A percentile compares a stretch with the other conserved stretches of the same genome.
Evolutionary conservation across 148 eudicot species (phyloP).

Genomic region (Rhododendron ferrugineum): DNA sequence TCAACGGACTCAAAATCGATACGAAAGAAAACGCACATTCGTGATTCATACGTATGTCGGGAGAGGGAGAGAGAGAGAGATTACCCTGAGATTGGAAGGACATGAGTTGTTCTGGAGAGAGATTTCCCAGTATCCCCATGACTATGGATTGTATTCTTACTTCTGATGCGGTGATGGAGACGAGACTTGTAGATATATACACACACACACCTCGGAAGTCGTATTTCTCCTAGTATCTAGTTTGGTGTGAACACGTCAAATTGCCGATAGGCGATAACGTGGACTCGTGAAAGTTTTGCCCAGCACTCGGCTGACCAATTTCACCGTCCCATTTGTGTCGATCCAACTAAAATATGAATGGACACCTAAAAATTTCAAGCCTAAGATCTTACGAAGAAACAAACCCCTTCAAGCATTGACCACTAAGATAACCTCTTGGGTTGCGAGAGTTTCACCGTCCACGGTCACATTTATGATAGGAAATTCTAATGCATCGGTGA

Average conservation of each 20-base stretch:
- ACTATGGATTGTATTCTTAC: background rate
- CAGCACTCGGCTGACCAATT: too few species aligned
- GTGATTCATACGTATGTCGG: background rate
- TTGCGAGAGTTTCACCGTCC: too few species aligned
- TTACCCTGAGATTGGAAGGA: conserved; percentile 61
- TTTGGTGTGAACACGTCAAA: background rate
- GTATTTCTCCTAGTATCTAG: too few species aligned
- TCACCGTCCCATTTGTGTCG: too few species aligned
- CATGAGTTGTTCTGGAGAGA: conserved; percentile 47
- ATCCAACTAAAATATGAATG: too few species aligned
- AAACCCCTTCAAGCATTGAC: too few species aligned
- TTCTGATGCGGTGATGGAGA: background rate
- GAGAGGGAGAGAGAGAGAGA: background rate
- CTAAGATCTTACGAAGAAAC: too few species aligned
- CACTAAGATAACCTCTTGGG: too few species aligned
- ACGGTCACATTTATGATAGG: too few species aligned
- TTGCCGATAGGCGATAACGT: background rate
- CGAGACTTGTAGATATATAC: background rate
- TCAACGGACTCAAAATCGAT: background rate
- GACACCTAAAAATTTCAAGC: too few species aligned
- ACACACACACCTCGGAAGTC: too few species aligned
- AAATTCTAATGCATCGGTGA: too few species aligned
- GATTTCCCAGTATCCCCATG: conserved; percentile 48
- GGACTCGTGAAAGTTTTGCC: background rate
- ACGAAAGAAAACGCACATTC: background rate